phyloP scores from a whole-genome alignment of 192 early-diverging fungal genomes.

The Coemansia sp. region DNA sequence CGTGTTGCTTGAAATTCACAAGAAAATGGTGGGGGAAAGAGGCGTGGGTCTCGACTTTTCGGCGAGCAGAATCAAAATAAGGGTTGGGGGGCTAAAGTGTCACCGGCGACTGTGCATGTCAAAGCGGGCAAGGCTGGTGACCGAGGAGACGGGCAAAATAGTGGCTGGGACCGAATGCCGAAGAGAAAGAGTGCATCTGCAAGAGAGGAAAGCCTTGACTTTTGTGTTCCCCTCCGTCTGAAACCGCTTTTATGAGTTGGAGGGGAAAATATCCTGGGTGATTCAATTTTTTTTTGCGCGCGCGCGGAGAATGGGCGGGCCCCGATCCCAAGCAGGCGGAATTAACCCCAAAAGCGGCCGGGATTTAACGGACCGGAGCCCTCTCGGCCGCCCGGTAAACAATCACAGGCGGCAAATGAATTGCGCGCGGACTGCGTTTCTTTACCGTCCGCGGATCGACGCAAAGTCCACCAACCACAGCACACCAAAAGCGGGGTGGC shows the following conservation, averaged over 20 bases:
- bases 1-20: not conserved
- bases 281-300: conserved; percentile 1
- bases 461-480: conserved; percentile 18
- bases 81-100: conserved; percentile 4
- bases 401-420: not conserved
- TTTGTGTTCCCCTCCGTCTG: not conserved
- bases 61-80: not conserved
- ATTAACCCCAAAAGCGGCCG: conserved; percentile 3
- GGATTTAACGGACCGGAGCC: no score
- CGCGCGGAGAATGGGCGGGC: conserved; percentile 6
- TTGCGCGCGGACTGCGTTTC: not conserved
- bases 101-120: conserved; percentile 3
- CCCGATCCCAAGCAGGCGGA: not conserved
- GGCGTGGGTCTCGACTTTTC: not conserved
- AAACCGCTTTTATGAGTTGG: not conserved
- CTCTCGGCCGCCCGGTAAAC: no score
- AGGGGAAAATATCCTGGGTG: no score
- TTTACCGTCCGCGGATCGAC: conserved; percentile 14
- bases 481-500: not conserved
- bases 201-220: conserved; percentile 5
- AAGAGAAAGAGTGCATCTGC: not conserved
- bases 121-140: conserved; percentile 1
- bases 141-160: conserved; percentile 8
- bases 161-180: no score
- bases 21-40: not conserved